Base-by-base conservation (phyloP, 257 asterid species). In the Rehmannia glutinosa region DNA sequence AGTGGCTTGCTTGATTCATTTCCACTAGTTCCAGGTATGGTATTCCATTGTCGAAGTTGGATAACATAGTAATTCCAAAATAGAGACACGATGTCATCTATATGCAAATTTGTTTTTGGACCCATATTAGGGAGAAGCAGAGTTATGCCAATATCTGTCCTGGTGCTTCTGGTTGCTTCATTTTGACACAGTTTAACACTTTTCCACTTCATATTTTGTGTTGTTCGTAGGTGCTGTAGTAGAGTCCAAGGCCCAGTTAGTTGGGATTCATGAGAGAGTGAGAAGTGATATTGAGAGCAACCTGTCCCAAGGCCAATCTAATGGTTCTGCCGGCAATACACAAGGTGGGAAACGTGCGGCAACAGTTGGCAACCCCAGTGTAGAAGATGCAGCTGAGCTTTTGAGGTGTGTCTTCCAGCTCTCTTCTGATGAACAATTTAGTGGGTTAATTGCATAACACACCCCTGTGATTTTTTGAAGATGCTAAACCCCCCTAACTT, bases 231-330 rank as follows among this genome's bases (percentile, higher is more conserved):
- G 97, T 67, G 93, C 83, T 53, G 95, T 94, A 27, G 59, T 91
- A 72, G 93, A 91, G 77, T 83, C 97, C 27, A 94, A 88, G 75
- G 74, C 99, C 54, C 97, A 84, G 52, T 73, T 94, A 70, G 84
- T 82, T 8, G 99, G 99, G 43, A 78, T 85, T 70, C 95, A 89
- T 20, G 97, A 91, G 87, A 86, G 99, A 80, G 99, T 94, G 73
- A 83, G 97, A 78, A 94, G 96, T 0, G 99, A 91, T 68, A 74
- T 83, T 23, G 96, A 59, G 41, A 80, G 81, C 73, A 78, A 64
- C n/a, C 55, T 20, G 20, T 49, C 79, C 10, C 76, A 65, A 57
- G 77, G 81, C 65, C 78, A 78, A 66, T 33, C 84, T 28, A 68
- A 41, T 51, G 69, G 66, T 56, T 65, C 82, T 70, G 16, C 54